Percentiles rank a stretch among this genome's conserved stretches.
Conservation (phyloP, 78 protist species). For the Emiliania huxleyi region DNA sequence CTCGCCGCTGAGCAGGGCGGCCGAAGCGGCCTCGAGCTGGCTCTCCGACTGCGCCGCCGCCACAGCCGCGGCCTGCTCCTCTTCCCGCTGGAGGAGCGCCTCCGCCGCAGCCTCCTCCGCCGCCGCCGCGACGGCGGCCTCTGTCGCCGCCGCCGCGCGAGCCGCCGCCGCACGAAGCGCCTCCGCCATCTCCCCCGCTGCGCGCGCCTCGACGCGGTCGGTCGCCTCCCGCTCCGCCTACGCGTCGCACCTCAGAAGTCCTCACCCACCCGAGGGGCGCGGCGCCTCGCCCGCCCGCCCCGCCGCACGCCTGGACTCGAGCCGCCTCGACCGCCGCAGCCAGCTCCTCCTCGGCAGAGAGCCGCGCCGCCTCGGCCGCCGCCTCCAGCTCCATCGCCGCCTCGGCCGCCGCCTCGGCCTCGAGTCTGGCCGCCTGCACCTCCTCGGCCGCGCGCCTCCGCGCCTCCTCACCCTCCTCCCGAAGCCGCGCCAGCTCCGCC, state of each 20-base stretch:
- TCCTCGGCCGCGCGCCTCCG: background rate
- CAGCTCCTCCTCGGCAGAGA: background rate
- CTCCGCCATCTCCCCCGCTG: too few relatives aligned
- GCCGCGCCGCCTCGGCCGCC: background rate
- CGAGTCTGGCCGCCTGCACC: background rate
- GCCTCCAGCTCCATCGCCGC: background rate
- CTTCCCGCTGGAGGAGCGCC: too few relatives aligned
- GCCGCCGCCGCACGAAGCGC: background rate
- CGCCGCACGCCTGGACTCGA: background rate
- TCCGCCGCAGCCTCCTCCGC: background rate
- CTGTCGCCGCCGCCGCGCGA: background rate
- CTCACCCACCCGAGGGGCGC: too few relatives aligned
- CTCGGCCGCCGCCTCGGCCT: background rate
- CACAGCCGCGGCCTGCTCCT: too few relatives aligned
- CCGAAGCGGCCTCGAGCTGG: too few relatives aligned
- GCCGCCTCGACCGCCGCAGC: background rate
- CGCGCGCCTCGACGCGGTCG: too few relatives aligned
- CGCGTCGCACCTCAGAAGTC: too few relatives aligned
- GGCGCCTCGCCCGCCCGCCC: background rate
- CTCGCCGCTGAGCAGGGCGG: too few relatives aligned
- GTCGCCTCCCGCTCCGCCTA: too few relatives aligned
- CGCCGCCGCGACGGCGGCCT: background rate
- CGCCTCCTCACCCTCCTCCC: background rate
- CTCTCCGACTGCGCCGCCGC: too few relatives aligned
- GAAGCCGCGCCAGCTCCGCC: background rate